phyloP scores from a whole-genome alignment of 2,329 filamentous ascomycete species.

The Fusarium luffae region DNA sequence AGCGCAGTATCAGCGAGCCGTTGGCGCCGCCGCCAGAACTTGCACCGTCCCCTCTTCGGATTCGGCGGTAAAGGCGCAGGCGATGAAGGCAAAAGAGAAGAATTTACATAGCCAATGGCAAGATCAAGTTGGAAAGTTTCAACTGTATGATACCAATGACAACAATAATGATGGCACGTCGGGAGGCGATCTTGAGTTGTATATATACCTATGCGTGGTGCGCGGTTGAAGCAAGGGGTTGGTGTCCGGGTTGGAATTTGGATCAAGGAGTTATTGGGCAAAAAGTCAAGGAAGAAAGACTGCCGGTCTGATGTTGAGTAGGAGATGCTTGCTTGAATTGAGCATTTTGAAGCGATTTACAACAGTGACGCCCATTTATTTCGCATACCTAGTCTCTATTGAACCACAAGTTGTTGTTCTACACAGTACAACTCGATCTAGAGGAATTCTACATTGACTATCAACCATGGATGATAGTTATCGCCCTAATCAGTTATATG shows the following conservation, averaged over 20 bases:
- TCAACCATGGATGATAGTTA: background rate
- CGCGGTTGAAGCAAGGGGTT: slow-evolving; percentile 8
- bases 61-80: slow-evolving; percentile 43
- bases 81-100: slow-evolving; percentile 2
- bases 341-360: slow-evolving; percentile 10
- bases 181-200: slow-evolving; percentile 23
- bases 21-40: slow-evolving; percentile 50
- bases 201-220: slow-evolving; percentile 25
- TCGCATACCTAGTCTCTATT: background rate
- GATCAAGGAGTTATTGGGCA: slow-evolving; percentile 33
- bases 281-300: slow-evolving; percentile 13
- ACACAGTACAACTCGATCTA: background rate
- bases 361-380: background rate
- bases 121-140: slow-evolving; percentile 20
- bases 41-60: slow-evolving; percentile 50
- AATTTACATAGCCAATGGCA: slow-evolving; percentile 23
- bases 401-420: background rate
- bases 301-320: slow-evolving; percentile 5
- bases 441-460: background rate
- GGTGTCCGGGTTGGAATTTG: slow-evolving; percentile 15
- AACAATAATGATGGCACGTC: slow-evolving; percentile 26
- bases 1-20: slow-evolving; percentile 64
- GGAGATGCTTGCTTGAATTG: slow-evolving; percentile 1
- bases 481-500: background rate
- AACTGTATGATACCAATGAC: slow-evolving; percentile 38